Evolutionary conservation across 805 yeast genomes (phyloP), one percentile per base, ranked within the genome.

Genomic region (Ogataea pilisensis): DNA sequence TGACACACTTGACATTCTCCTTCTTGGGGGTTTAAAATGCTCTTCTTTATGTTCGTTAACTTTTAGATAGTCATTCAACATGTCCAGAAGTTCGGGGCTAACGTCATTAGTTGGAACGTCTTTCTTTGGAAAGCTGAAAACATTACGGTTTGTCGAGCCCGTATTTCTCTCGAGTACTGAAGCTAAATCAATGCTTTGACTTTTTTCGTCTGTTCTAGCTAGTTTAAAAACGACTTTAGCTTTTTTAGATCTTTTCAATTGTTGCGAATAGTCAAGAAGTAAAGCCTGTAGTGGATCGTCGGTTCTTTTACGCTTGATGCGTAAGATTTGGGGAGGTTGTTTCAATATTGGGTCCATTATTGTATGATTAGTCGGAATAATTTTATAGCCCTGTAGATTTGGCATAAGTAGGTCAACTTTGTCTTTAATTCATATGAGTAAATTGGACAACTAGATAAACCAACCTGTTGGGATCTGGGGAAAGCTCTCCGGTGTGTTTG

Each of bases 211-310:
- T 1, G 79, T 74, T 48, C 72, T 60, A 5, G 77, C 71, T 8
- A 76, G 57, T 47, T 67, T 70, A 65, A 78, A 68, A 45, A 77
- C 53, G 41, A 54, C 66, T 7, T 58, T 53, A 3, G 68, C 57
- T 27, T 49, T 46, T 42, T 58, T 65, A 16, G 75, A 65, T 39
- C 76, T 55, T 51, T 78, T 69, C 35, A 67, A 48, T 8, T 34
- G 52, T 21, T 60, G 59, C 16, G 54, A 47, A 30, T 67, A 69
- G 37, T 74, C 78, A 21, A 76, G 52, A 8, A 76, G 64, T 12
- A 90, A 70, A 1, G 96, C 95, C 51, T 85, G 88, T 19, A 91
- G 69, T 2, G 97, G 95, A 50, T 87, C 96, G 54, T 88, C 93
- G 39, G 78, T 81, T 44, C 96, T 72, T 55, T 84, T 83, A 43